phyloP scores from a whole-genome alignment of 768 basidiomycete genomes.

The Gyrodon lividus region DNA sequence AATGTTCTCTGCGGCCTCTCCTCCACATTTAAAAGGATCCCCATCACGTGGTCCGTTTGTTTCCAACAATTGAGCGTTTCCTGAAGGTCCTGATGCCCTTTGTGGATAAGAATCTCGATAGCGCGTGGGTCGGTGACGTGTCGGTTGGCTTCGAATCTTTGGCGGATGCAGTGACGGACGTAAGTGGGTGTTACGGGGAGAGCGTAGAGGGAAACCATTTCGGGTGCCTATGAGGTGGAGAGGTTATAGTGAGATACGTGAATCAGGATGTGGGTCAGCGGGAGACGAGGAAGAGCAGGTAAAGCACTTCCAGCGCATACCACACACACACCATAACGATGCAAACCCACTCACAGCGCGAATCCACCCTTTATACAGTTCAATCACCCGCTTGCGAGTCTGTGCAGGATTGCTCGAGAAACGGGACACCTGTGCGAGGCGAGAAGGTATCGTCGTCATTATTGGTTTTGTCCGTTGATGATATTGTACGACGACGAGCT shows the following conservation, averaged over 20 bases:
- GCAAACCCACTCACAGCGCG: slow-evolving; percentile 63
- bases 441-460: slow-evolving; percentile 87
- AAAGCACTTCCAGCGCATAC: slow-evolving; percentile 3
- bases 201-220: slow-evolving; percentile 79
- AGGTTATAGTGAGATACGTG: not conserved
- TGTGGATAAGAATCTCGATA: slow-evolving; percentile 84
- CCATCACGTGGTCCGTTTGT: slow-evolving; percentile 76
- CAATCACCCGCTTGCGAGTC: slow-evolving; percentile 64
- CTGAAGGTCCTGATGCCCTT: slow-evolving; percentile 86
- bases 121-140: slow-evolving; percentile 77
- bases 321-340: slow-evolving; percentile 1
- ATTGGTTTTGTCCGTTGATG: too few species aligned
- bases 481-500: not conserved
- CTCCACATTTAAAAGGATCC: slow-evolving; percentile 55
- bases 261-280: not conserved
- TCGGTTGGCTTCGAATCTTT: slow-evolving; percentile 83
- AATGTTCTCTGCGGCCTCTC: slow-evolving; percentile 57
- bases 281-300: not conserved
- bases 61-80: slow-evolving; percentile 96
- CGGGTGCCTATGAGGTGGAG: slow-evolving; percentile 72
- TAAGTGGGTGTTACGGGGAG: slow-evolving; percentile 75
- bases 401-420: slow-evolving; percentile 57
- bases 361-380: slow-evolving; percentile 92
- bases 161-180: slow-evolving; percentile 79
- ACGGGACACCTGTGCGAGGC: slow-evolving; percentile 71